Percentiles rank a stretch among this genome's conserved stretches.
phyloP scores from a whole-genome alignment of 768 basidiomycete genomes.

The Tulasnella sp. region DNA sequence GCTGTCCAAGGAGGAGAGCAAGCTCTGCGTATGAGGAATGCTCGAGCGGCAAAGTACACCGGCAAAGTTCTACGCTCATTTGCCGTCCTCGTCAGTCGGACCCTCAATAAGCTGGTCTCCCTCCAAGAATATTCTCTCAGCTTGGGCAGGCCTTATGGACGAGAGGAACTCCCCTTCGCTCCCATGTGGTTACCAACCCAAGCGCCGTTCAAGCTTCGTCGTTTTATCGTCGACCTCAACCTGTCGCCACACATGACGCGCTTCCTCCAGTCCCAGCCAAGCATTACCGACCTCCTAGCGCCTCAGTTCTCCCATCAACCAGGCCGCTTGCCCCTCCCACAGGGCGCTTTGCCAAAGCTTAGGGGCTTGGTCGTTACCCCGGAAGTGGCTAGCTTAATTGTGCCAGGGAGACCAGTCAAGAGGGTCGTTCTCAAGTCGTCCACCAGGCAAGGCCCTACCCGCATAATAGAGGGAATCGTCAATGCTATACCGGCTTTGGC shows the following conservation, averaged over 20 bases:
- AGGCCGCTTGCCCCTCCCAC: not conserved
- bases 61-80: constrained; percentile 3
- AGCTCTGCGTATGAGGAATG: not conserved
- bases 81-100: not conserved
- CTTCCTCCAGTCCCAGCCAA: constrained; percentile 11
- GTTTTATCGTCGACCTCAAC: constrained; percentile 17
- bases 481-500: not conserved
- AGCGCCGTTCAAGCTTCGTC: constrained; percentile 10
- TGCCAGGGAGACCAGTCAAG: constrained; percentile 6
- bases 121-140: constrained; percentile 12
- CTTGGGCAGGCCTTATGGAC: not conserved
- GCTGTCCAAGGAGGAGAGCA: too few relatives aligned
- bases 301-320: not conserved
- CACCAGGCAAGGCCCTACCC: not conserved
- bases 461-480: not conserved
- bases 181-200: constrained; percentile 10
- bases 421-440: constrained; percentile 1
- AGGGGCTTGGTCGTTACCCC: not conserved
- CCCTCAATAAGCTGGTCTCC: constrained; percentile 1
- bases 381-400: not conserved
- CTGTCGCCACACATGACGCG: not conserved
- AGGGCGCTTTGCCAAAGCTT: not conserved
- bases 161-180: not conserved
- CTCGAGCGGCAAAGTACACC: not conserved
- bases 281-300: constrained; percentile 16